A percentile compares a stretch with the other conserved stretches of the same genome.
phyloP scores from a whole-genome alignment of 2,329 filamentous ascomycete genomes.

The Aspergillus calidoustus region DNA sequence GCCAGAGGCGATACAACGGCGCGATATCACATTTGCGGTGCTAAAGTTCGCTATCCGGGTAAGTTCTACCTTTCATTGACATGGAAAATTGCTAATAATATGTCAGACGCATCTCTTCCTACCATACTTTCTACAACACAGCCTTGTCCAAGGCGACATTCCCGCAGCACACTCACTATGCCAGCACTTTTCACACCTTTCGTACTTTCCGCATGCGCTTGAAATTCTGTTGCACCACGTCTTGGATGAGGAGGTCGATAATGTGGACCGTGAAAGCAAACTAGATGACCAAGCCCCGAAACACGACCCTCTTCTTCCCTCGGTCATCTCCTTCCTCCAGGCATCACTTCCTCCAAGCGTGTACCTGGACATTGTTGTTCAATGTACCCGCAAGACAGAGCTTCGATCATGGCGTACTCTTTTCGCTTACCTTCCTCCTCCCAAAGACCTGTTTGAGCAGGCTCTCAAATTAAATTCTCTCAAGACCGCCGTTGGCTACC shows the following conservation, averaged over 20 bases:
- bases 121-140: constrained; percentile 80
- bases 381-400: constrained; percentile 97
- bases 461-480: constrained; percentile 81
- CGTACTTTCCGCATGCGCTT: constrained; percentile 90
- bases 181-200: constrained; percentile 81
- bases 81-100: constrained; percentile 11
- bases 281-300: constrained; percentile 31
- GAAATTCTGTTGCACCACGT: constrained; percentile 93
- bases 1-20: constrained; percentile 87
- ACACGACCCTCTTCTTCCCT: constrained; percentile 46
- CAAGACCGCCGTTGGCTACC: constrained; percentile 94
- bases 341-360: constrained; percentile 71
- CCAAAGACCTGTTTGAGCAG: constrained; percentile 91
- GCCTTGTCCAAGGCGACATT: constrained; percentile 76
- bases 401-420: constrained; percentile 92
- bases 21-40: constrained; percentile 88
- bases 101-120: constrained; percentile 91
- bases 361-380: constrained; percentile 93
- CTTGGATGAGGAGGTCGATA: constrained; percentile 91
- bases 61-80: constrained; percentile 40
- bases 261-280: constrained; percentile 40
- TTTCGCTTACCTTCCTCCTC: constrained; percentile 87
- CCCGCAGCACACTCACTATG: constrained; percentile 80
- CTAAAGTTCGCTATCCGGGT: constrained; percentile 87
- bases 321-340: constrained; percentile 65